Evolutionary conservation across 192 early-diverging fungal species (phyloP).

Genomic region (Mortierella hygrophila): DNA sequence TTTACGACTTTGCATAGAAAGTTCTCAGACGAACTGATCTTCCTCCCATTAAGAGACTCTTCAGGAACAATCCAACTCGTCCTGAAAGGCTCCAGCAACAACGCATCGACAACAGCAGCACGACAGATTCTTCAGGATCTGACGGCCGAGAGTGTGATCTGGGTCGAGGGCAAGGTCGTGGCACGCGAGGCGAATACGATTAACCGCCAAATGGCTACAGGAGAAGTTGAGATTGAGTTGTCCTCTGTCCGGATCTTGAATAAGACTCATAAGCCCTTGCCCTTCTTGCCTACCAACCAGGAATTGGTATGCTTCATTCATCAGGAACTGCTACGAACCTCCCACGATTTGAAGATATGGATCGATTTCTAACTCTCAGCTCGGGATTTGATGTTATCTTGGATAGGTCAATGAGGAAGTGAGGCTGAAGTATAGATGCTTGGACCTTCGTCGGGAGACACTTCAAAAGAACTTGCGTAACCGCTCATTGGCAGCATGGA

Average conservation of each 20-base stretch:
- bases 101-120: neutral
- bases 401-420: constrained; percentile 83
- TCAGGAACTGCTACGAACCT: constrained; percentile 32
- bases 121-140: constrained; percentile 65
- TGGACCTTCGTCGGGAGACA: constrained; percentile 83
- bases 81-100: constrained; percentile 43
- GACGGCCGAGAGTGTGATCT: constrained; percentile 79
- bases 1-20: constrained; percentile 58
- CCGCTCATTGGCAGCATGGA: constrained; percentile 75
- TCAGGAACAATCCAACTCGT: constrained; percentile 84
- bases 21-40: constrained; percentile 78
- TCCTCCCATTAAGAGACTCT: constrained; percentile 84
- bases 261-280: constrained; percentile 68
- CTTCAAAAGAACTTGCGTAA: constrained; percentile 82
- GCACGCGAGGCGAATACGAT: constrained; percentile 64
- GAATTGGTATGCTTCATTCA: constrained; percentile 54
- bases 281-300: constrained; percentile 69
- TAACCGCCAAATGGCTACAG: constrained; percentile 64
- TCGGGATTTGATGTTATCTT: neutral
- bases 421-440: constrained; percentile 78
- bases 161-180: constrained; percentile 73
- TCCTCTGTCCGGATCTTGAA: constrained; percentile 75
- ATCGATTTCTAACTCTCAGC: neutral
- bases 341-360: constrained; percentile 38
- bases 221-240: constrained; percentile 81